A percentile compares a stretch with the other conserved stretches of the same genome.
These are phyloP conservation scores for Corchorus olitorius DNA, from an alignment of 345 rosid genomes.

Conservation along the genomic window DNA sequence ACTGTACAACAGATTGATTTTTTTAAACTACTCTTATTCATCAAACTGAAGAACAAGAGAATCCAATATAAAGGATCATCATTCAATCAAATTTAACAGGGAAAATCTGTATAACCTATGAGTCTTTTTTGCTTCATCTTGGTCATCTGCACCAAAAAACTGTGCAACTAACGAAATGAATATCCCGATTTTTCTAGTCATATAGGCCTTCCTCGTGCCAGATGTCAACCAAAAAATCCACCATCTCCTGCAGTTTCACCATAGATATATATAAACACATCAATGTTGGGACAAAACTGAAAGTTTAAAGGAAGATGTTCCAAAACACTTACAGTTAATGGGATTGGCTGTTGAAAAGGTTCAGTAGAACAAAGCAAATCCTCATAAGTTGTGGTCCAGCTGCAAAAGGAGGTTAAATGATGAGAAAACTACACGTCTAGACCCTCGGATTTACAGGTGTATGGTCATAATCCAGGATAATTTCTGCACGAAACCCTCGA, in stretches of 20 bases:
- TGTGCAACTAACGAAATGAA: background rate
- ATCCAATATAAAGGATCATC: background rate
- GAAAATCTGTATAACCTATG: background rate
- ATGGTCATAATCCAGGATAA: background rate
- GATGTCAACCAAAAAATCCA: constrained; percentile 35
- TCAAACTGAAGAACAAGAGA: background rate
- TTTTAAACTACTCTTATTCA: background rate
- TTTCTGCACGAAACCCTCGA: background rate
- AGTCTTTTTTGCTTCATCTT: constrained; percentile 9
- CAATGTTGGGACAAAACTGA: background rate
- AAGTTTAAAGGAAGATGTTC: constrained; percentile 7
- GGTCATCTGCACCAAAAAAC: constrained; percentile 12
- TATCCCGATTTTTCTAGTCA: constrained; percentile 6
- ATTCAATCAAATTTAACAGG: background rate
- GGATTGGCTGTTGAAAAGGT: constrained; percentile 44
- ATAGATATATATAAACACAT: background rate
- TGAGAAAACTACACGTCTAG: background rate
- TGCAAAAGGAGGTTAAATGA: constrained; percentile 23
- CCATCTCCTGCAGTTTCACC: constrained; percentile 45
- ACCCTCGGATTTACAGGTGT: background rate
- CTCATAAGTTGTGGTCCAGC: constrained; percentile 43
- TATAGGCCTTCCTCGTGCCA: constrained; percentile 27
- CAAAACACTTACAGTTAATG: constrained; percentile 39
- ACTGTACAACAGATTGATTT: background rate
- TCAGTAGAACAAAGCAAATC: constrained; percentile 39